Conservation (phyloP, 2,329 filamentous ascomycete species). For the Paramyrothecium sp. region DNA sequence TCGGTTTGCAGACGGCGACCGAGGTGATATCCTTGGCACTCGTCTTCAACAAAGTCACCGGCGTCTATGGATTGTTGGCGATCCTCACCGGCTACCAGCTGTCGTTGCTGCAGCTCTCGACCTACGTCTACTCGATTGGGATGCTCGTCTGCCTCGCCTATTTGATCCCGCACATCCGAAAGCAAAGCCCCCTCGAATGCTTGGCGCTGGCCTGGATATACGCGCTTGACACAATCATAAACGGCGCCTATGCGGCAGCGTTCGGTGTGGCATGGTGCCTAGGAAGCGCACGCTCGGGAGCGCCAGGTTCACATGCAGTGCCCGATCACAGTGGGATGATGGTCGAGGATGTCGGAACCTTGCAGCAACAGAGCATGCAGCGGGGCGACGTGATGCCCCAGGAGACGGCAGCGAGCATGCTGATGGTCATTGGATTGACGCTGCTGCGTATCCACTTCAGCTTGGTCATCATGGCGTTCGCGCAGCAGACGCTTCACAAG, state of each 20-base stretch:
- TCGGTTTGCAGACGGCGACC: constrained; percentile 82
- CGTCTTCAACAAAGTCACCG: constrained; percentile 89
- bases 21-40: constrained; percentile 82
- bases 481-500: constrained; percentile 71
- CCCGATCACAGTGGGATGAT: constrained; percentile 19
- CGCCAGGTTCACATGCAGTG: constrained; percentile 16
- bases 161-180: constrained; percentile 77
- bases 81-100: constrained; percentile 84
- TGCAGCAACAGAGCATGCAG: constrained; percentile 29
- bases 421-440: constrained; percentile 72
- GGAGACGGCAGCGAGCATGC: constrained; percentile 72
- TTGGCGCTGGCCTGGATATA: constrained; percentile 84
- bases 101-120: constrained; percentile 79
- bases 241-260: constrained; percentile 75
- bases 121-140: constrained; percentile 84
- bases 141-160: constrained; percentile 66
- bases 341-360: constrained; percentile 28
- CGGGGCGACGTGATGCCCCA: constrained; percentile 41
- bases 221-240: constrained; percentile 77
- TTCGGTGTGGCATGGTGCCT: constrained; percentile 89
- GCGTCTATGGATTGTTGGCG: constrained; percentile 85
- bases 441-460: constrained; percentile 79
- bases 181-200: constrained; percentile 74
- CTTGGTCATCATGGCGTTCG: constrained; percentile 79
- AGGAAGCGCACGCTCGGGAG: constrained; percentile 53